Evolutionary conservation across 148 eudicot genomes (phyloP).

Genomic region (Simmondsia chinensis): DNA sequence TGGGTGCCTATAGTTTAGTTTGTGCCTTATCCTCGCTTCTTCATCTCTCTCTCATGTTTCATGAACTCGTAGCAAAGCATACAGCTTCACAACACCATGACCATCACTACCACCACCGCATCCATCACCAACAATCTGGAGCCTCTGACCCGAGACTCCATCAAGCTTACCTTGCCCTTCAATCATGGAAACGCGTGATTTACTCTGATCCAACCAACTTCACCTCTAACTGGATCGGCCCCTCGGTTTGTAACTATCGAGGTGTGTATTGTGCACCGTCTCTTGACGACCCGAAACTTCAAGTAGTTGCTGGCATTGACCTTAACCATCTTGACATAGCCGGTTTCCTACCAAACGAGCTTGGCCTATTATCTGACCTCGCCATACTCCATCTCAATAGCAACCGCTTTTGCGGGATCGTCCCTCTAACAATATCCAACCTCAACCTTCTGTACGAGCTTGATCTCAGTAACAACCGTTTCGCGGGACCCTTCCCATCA

Average conservation of each 20-base stretch:
- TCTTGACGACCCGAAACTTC: conserved; percentile 17
- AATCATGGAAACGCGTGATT: conserved; percentile 60
- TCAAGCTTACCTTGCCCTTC: conserved; percentile 57
- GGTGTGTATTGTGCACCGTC: conserved; percentile 45
- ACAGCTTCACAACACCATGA: conserved; percentile 1
- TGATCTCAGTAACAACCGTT: conserved; percentile 55
- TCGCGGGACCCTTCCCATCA: conserved; percentile 60
- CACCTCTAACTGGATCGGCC: conserved; percentile 62
- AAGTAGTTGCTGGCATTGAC: conserved; percentile 48
- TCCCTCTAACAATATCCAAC: conserved; percentile 37
- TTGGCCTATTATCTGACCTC: conserved; percentile 56
- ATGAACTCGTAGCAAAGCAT: conserved; percentile 28
- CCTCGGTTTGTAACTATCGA: conserved; percentile 48
- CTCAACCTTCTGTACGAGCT: conserved; percentile 45
- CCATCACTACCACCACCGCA: conserved; percentile 18
- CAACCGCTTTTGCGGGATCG: conserved; percentile 62
- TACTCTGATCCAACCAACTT: conserved; percentile 57
- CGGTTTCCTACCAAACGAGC: conserved; percentile 45
- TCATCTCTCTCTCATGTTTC: conserved; percentile 7
- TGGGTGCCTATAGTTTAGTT: conserved; percentile 21
- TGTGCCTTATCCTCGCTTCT: conserved; percentile 12
- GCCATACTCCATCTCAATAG: conserved; percentile 47
- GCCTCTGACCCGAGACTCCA: conserved; percentile 24
- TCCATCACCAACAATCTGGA: conserved; percentile 2
- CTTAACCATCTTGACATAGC: conserved; percentile 58